Percentiles rank a stretch among this genome's conserved stretches.
Evolutionary conservation across 768 basidiomycete genomes (phyloP).

Genomic region (Flagelloscypha sp.): DNA sequence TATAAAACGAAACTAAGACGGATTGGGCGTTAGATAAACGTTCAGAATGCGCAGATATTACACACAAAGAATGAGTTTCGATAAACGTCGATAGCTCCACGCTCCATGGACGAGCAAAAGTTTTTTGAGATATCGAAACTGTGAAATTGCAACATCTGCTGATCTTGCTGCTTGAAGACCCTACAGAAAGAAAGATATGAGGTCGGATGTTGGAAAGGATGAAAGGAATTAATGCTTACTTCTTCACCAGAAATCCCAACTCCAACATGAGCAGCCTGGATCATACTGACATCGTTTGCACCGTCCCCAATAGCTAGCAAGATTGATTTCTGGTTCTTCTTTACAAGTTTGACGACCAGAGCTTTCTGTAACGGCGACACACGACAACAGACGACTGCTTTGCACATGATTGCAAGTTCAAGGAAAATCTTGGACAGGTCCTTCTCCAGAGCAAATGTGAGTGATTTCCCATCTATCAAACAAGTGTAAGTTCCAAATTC

Average conservation of each 20-base stretch:
- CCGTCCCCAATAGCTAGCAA: constrained; percentile 97
- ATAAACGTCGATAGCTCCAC: constrained; percentile 95
- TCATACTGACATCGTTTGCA: constrained; percentile 99
- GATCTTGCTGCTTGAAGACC: constrained; percentile 98
- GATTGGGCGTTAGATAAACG: constrained; percentile 4
- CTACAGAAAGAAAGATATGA: constrained; percentile 25
- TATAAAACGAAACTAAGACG: constrained; percentile 87
- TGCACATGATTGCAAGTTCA: constrained; percentile 95
- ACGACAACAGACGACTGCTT: constrained; percentile 97
- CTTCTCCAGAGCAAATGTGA: constrained; percentile 90
- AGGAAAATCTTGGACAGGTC: constrained; percentile 83
- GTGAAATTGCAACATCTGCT: constrained; percentile 95
- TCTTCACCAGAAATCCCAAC: constrained; percentile 98
- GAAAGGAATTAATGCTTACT: constrained; percentile 29
- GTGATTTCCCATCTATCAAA: constrained; percentile 81
- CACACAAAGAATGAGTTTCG: constrained; percentile 93
- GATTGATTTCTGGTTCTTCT: constrained; percentile 89
- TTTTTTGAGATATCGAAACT: constrained; percentile 94
- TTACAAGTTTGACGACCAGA: constrained; percentile 96
- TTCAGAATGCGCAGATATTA: constrained; percentile 8
- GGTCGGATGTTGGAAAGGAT: background rate
- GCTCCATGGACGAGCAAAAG: constrained; percentile 93
- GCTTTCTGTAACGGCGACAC: constrained; percentile 98
- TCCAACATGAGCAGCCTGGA: constrained; percentile 96
- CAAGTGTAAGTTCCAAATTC: constrained; percentile 8